These are phyloP conservation scores for Apiotrichum montevideense DNA, from an alignment of 1,284 basidiomycete genomes.

Conservation along the genomic window DNA sequence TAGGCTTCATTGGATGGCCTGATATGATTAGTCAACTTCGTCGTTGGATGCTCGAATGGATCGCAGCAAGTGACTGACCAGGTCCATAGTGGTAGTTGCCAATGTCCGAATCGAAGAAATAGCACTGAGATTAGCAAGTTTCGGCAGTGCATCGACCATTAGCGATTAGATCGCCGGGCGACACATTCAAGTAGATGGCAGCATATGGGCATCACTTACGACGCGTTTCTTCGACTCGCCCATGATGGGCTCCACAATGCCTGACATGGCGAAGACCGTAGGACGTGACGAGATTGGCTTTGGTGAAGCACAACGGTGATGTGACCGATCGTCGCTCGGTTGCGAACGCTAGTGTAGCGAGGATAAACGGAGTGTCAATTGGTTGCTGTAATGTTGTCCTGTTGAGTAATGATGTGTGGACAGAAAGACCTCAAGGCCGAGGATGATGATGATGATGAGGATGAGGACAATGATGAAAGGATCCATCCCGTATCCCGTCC, in stretches of 20 bases:
- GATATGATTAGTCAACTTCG: neutral
- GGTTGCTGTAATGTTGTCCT: no score
- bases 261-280: constrained; percentile 5
- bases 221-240: constrained; percentile 81
- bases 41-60: neutral
- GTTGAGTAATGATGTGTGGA: no score
- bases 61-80: constrained; percentile 55
- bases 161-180: no score
- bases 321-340: no score
- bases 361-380: no score
- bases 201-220: constrained; percentile 51
- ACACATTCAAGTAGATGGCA: neutral
- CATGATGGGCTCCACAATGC: constrained; percentile 59
- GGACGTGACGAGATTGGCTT: no score
- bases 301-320: no score
- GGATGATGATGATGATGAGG: no score
- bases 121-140: constrained; percentile 58
- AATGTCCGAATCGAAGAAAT: constrained; percentile 97
- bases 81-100: constrained; percentile 98
- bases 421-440: no score
- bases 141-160: neutral
- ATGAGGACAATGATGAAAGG: no score
- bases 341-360: no score
- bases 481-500: no score
- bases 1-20: constrained; percentile 76